Evolutionary conservation across 495 filamentous ascomycete species (phyloP).

Genomic region (Hyaloscypha variabilis): DNA sequence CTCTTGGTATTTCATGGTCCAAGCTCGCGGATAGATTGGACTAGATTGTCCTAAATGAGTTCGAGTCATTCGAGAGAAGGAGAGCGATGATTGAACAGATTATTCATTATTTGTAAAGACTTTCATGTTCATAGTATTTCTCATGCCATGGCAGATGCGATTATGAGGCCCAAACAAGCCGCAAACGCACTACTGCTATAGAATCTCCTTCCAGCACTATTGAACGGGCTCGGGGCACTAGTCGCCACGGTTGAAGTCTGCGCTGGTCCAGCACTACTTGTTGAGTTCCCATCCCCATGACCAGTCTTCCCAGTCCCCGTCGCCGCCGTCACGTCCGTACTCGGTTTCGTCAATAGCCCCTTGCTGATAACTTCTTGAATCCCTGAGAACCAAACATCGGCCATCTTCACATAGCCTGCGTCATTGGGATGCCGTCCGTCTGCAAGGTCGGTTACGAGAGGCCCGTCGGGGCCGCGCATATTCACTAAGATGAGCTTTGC

Average conservation of each 20-base stretch:
- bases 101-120: too few species aligned
- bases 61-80: too few species aligned
- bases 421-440: background rate
- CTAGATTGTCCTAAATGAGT: too few species aligned
- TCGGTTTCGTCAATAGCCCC: background rate
- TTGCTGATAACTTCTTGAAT: background rate
- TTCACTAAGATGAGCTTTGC: background rate
- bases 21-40: too few species aligned
- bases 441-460: background rate
- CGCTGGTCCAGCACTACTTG: background rate
- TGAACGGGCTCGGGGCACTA: too few species aligned
- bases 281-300: background rate
- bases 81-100: too few species aligned
- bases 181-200: too few species aligned
- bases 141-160: background rate
- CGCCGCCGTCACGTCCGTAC: background rate
- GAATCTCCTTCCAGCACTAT: background rate
- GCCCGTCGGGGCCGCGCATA: background rate
- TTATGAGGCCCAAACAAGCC: background rate
- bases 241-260: background rate
- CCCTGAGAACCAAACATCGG: background rate
- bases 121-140: too few species aligned
- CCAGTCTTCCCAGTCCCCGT: background rate
- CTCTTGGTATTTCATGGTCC: too few species aligned
- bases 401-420: background rate